These are phyloP conservation scores for Ammopiptanthus mongolicus DNA, from an alignment of 306 rosid species.

Conservation along the genomic window DNA sequence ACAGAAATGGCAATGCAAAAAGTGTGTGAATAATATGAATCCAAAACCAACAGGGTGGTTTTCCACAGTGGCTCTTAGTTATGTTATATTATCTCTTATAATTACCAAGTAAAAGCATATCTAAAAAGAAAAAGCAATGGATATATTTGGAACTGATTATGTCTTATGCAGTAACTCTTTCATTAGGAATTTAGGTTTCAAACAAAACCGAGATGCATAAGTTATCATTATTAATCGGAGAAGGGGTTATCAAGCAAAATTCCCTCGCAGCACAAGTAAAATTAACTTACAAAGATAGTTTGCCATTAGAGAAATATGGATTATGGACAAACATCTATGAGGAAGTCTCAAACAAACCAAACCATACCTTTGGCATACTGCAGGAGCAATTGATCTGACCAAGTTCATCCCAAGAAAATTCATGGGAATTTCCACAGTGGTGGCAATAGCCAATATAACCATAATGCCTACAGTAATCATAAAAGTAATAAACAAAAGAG, in stretches of 20 bases:
- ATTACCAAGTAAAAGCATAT: slow-evolving; percentile 1
- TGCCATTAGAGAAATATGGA: background rate
- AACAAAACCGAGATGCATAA: background rate
- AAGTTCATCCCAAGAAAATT: slow-evolving; percentile 69
- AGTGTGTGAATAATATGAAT: background rate
- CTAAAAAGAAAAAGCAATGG: slow-evolving; percentile 17
- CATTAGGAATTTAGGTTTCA: slow-evolving; percentile 2
- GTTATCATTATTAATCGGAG: background rate
- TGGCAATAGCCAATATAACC: slow-evolving; percentile 71
- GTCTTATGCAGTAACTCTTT: background rate
- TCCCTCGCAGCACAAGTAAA: background rate
- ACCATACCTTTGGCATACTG: slow-evolving; percentile 49
- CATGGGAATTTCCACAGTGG: slow-evolving; percentile 73
- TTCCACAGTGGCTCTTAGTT: background rate
- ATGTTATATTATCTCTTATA: background rate
- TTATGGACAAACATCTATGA: background rate
- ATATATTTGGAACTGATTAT: background rate
- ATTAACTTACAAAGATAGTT: background rate
- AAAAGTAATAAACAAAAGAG: background rate
- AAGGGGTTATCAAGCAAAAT: slow-evolving; percentile 2
- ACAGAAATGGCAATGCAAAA: background rate
- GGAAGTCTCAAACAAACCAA: background rate
- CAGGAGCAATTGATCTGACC: slow-evolving; percentile 76
- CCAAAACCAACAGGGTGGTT: background rate
- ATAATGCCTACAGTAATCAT: slow-evolving; percentile 45